Evolutionary conservation across 805 yeast genomes (phyloP).

Genomic region (Alloascoidea hylecoeti): DNA sequence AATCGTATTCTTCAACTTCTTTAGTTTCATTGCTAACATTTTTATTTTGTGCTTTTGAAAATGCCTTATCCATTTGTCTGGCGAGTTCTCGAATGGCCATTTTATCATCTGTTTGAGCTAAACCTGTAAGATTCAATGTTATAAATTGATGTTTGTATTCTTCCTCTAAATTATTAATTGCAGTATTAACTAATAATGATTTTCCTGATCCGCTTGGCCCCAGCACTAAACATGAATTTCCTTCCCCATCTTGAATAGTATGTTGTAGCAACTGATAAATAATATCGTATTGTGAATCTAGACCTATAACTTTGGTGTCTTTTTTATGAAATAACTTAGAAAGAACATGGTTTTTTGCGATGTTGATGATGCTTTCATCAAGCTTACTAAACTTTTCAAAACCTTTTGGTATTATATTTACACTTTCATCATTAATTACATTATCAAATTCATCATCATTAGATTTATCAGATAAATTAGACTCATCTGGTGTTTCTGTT

Average conservation of each 20-base stretch:
- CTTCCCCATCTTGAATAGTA: conserved; percentile 54
- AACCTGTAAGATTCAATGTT: conserved; percentile 52
- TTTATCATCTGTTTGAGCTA: conserved; percentile 59
- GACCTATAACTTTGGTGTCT: conserved; percentile 16
- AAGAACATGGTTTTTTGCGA: conserved; percentile 10
- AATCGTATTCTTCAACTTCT: conserved; percentile 12
- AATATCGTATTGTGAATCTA: conserved; percentile 27
- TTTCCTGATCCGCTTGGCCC: conserved; percentile 81
- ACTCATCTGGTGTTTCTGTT: too few species aligned
- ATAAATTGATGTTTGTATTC: conserved; percentile 35
- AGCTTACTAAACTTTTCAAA: background rate
- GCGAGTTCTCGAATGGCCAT: conserved; percentile 80
- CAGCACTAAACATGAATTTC: conserved; percentile 65
- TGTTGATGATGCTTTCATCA: background rate
- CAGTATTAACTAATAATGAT: conserved; percentile 43
- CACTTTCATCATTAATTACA: background rate
- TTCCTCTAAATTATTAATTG: conserved; percentile 28
- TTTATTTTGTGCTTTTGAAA: conserved; percentile 15
- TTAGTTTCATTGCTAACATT: conserved; percentile 7
- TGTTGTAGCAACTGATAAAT: conserved; percentile 44
- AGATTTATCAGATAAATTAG: conserved; percentile 1
- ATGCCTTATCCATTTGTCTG: conserved; percentile 50
- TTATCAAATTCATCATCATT: conserved; percentile 1
- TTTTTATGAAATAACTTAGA: conserved; percentile 15
- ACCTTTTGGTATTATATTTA: conserved; percentile 4